Evolutionary conservation across 495 filamentous ascomycete genomes (phyloP), one percentile per base, ranked within the genome.

Genomic region (Aspergillus mulundensis): DNA sequence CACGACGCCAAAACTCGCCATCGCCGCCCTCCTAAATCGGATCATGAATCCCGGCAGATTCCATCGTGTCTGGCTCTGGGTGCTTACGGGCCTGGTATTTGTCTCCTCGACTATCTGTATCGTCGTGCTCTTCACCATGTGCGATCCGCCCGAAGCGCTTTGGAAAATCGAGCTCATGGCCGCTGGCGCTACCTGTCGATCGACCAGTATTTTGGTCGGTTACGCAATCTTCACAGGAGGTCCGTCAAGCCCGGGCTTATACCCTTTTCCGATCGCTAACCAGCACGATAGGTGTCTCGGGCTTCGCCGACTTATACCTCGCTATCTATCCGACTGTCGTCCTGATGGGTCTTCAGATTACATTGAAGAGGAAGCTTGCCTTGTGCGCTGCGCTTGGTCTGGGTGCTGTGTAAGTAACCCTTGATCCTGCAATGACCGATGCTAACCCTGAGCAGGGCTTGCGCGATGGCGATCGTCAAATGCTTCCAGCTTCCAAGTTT

Each of bases 301-400:
- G 69, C 0, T 66, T 75, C 19, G 50, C 71, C 32, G 80, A 82
- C 56, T 57, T 81, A 6, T 77, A 76, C 25, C 71, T 82, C 16
- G 77, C 79, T 19, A 56, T 77, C 0, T 79, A 80, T 38, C 79
- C 80, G 0, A 60, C 64, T 7, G 46, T 73, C 5, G 71, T 79
- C 5, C 64, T 82, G 7, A 73, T 61, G 53, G 64, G 62, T 12
- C 59, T 82, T 6, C 71, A 80, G 36, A 67, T 82, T 58, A 59
- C 66, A 12, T 23, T 61, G 7, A 69, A 67, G 61, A 79, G 79
- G 64, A 81, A 81, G 62, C 52, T 80, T 6, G 71, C 69, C 12
- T 64, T 82, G 36, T 69, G 65, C 20, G 51, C 61, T 3, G 70
- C 73, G 11, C 62, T 82, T 16, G 72, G 79, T 0, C 56, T 80